Evolutionary conservation across 2,329 filamentous ascomycete species (phyloP), one percentile per base, ranked within the genome.

Genomic region (Aspergillus sp.): DNA sequence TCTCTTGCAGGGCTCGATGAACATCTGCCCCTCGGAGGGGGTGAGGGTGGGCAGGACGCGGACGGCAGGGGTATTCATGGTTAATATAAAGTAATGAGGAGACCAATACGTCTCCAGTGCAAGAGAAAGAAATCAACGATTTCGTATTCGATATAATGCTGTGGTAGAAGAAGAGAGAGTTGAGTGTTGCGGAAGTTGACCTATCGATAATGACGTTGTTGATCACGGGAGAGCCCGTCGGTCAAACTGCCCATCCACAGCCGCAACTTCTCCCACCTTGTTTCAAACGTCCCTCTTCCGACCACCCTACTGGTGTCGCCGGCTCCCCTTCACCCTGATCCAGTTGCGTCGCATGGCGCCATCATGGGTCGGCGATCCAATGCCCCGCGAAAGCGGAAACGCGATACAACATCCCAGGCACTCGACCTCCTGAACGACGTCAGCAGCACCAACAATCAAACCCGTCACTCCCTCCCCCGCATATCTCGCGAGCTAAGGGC

Each of bases 1-100:
- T 65, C 80, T 80, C 72, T 97, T 99, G 51, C 70, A 67, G 0
- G 94, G 94, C 40, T 76, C 75, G 48, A 77, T 67, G 71, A 96
- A 96, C 30, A 59, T 66, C 65, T 84, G 82, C 9, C 77, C 69
- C 17, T 65, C 57, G 16, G 71, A 67, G 16, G 71, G 65, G 64
- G 83, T 77, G 45, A 88, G 72, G 14, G 55, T 63, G 20, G 68
- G 59, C 10, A 78, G 65, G 40, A 83, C 74, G 52, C 66, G 67
- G 14, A 63, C 46, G 20, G 58, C 38, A 9, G 56, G 51, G 17
- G 55, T 52, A 32, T 65, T 60, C 16, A 59, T 45, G 33, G 58
- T 55, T 60, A 67, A 66, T 44, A 16, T 60, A 50, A 47, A 13
- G 20, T 33, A 8, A 33, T 9, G 26, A 7, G 13, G n/a, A 4